Evolutionary conservation across 2,329 filamentous ascomycete genomes (phyloP), one percentile per base, ranked within the genome.

Genomic region (Xylaria sp.): DNA sequence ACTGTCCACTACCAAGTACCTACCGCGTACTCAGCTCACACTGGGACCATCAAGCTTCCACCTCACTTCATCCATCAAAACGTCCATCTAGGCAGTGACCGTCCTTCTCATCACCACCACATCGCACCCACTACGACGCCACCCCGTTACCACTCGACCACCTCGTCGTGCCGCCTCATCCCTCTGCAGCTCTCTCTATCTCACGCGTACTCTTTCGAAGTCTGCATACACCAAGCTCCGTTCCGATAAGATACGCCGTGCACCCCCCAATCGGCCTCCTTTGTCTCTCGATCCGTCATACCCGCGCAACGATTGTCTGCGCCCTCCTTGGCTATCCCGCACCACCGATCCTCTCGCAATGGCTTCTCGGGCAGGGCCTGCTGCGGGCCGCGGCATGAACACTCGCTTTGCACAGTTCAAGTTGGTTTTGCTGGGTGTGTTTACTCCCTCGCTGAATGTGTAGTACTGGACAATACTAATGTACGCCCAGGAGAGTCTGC

Each of bases 341-440:
- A 66, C 49, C 56, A 72, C 73, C 73, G 67, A 67, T 69, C 33
- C 36, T 56, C 61, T 74, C 80, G 86, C 77, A 81, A 98, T 98
- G 95, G 92, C 94, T 83, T 89, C 92, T 82, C 90, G 94, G 90
- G 90, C 90, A 84, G 90, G 83, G 77, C 84, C 86, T 75, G 84
- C 86, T 78, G 87, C 86, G 77, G 83, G 86, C 76, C 87, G 88
- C 77, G 88, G 86, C 79, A 83, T 86, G 87, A 89, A 91, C 90
- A 89, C 92, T 83, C 91, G 95, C 79, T 98, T 99, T 83, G 95
- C 96, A 78, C 96, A 99, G 88, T 99, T 99, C 86, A 99, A 99
- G 88, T 89, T 99, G 77, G 96, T 99, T 74, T 87, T 99, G 79
- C 88, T 99, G 74, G 96, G 96, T 98, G 89, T 75, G 91, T 49